Conservation (phyloP, 108 stramenopile genomes). For the Stephanodiscus minutulus region DNA sequence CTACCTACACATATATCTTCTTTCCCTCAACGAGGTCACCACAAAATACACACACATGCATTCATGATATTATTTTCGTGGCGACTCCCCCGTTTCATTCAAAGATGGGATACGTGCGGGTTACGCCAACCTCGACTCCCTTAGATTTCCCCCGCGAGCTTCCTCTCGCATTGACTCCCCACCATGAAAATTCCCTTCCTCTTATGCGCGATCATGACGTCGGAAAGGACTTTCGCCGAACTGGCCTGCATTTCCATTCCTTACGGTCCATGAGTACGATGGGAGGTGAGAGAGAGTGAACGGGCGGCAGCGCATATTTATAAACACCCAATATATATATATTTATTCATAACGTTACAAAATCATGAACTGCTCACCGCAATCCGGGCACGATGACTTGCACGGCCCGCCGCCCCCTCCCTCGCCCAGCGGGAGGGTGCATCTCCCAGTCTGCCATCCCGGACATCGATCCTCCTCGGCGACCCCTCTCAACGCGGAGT, state of each 20-base stretch:
- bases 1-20: not conserved
- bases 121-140: not conserved
- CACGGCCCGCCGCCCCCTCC: not conserved
- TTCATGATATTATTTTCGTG: not conserved
- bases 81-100: not conserved
- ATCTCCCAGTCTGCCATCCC: conserved; percentile 26
- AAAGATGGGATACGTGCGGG: not conserved
- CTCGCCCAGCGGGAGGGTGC: not conserved
- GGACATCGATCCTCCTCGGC: conserved; percentile 46
- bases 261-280: too few species aligned
- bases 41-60: too few species aligned
- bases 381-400: conserved; percentile 1
- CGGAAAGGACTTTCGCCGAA: not conserved
- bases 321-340: not conserved
- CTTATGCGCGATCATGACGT: conserved; percentile 1
- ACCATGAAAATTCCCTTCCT: not conserved
- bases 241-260: conserved; percentile 10
- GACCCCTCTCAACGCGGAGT: conserved; percentile 45
- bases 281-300: too few species aligned
- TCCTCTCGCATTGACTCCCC: conserved; percentile 6
- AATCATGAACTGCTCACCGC: not conserved
- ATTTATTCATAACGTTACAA: too few species aligned
- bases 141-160: not conserved
- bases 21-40: not conserved
- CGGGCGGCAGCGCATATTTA: too few species aligned